Base-by-base conservation (phyloP, 352 stramenopile species). In the Globisporangium heterothallicum region DNA sequence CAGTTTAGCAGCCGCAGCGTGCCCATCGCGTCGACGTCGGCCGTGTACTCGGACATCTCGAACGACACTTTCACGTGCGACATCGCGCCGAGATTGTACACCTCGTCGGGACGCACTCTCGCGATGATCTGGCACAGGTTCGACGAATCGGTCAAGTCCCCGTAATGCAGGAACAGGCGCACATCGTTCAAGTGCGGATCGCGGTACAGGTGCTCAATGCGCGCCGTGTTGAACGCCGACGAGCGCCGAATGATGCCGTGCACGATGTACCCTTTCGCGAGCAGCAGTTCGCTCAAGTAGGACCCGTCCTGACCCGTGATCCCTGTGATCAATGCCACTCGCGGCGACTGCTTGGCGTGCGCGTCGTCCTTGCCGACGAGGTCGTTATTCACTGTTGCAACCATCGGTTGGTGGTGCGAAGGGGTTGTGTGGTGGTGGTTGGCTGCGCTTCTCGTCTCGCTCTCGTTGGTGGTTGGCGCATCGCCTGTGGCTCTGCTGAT, bases 61-160 rank as follows among this genome's bases (percentile, higher is more conserved):
- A 99, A 99, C 8, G 95, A 99, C 26, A 99, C 97, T 63, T 98
- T 98, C 42, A 99, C 97, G 68, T 99, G 97, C 68, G 89, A 98
- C 95, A 99, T 99, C 21, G 97, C 97, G 8, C 92, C 97, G 43
- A 99, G 74, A 66, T 99, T 99, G 86, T 99, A 99, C 60, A 99
- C 96, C 73, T 99, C 97, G 56, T 97, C 78, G 1, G 97, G 97
- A 13, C 87, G 87, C n/a, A 98, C 76, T n/a, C 85, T 78, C 6
- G 88, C 75, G 55, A 99, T 94, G 61, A 99, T 97, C 54, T 86
- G 68, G 64, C 97, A 98, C 27, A 99, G 75, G 58, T 98, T 99
- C 12, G 92, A 98, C 48, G 88, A 94, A 73, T 99, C 97, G 12
- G 95, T 98, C 42, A 99, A 78, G 76, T 99, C 97, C 50, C 97